Base-by-base conservation (phyloP, 2,329 filamentous ascomycete genomes). In the Aspergillus vadensis region DNA sequence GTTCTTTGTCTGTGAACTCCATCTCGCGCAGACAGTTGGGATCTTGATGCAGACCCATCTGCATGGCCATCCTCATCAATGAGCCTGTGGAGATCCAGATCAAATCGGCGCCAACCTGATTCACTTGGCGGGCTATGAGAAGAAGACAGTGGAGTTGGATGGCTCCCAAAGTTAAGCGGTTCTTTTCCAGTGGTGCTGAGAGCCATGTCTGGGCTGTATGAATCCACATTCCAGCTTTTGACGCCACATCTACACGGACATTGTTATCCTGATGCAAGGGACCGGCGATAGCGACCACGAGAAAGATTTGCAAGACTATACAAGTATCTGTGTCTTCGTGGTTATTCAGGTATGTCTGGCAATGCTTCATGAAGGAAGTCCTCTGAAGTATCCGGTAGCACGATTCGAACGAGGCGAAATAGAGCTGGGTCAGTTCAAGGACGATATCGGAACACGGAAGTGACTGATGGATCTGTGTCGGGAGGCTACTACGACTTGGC, bases 31-130 rank as follows among this genome's bases (percentile, higher is more conserved):
- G 60, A 44, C 59, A 44, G 2, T 60, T 58, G 0, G 74, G 73
- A 51, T 76, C 72, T 21, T 68, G 65, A 63, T 76, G 73, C 5
- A 76, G 57, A 0, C 72, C 73, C 54, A 75, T 72, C 39, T 69
- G 67, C 65, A 76, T 72, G 1, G 73, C 73, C 41, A 59, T 69
- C 4, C 66, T 56, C 5, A 73, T 15, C 1, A 76, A 61, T 0
- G 70, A 65, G 4, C 73, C 74, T 25, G 66, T 65, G 1, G 74
- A 72, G 3, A 77, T 68, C 73, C 73, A 78, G 2, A 73, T 63
- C 19, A 75, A 49, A 51, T 76, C 75, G 59, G 68, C 30, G 62
- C 61, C 71, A 44, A 73, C 41, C 55, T 57, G 56, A 38, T 39
- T 57, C 0, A 65, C 58, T 38, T 69, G 64, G 0, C 66, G 61